Base-by-base conservation (phyloP, 1,284 basidiomycete genomes). In the Butyriboletus appendiculatus region DNA sequence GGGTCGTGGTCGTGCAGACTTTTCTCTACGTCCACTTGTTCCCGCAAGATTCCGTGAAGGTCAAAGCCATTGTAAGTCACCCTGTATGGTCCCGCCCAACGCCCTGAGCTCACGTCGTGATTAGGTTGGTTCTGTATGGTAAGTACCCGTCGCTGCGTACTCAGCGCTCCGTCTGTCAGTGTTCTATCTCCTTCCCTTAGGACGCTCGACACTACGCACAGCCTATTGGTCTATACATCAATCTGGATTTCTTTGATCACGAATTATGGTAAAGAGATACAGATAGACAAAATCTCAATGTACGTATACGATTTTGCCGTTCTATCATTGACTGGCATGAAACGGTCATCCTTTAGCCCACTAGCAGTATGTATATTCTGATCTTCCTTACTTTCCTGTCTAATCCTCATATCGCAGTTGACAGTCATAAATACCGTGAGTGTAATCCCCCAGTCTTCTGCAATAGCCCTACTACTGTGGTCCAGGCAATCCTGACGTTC, bases 371-470 rank as follows among this genome's bases (percentile, higher is more conserved):
- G 78, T 70, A 10, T 5, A 34, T 33, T 30, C 50, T 14, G 42
- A 18, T 43, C 32, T n/a, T 14, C 33, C 2, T 26, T 37, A 32
- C 3, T n/a, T 28, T 14, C 18, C 39, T 5, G 24, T 26, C 55
- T 46, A 24, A 61, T 41, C 42, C 28, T 24, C 39, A 8, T 18
- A 14, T 46, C 18, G 8, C 5, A 82, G 81, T 53, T 80, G 40
- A 78, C 80, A 4, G 74, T 81, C 28, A 70, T 73, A 14, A 63
- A 66, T 34, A 82, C 81, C 9, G 80, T 78, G 63, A 60, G 70
- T 39, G 14, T 26, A 3, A 22, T 8, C 5, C 11, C 14, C 3
- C 35, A 34, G 5, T 33, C 40, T 35, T 47, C 16, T 4, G 10
- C 24, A 18, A 5, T 22, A 20, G 6, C 10, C 45, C 52, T 32